phyloP scores from a whole-genome alignment of 1,284 basidiomycete genomes.

The Leccinum pallidistipes region DNA sequence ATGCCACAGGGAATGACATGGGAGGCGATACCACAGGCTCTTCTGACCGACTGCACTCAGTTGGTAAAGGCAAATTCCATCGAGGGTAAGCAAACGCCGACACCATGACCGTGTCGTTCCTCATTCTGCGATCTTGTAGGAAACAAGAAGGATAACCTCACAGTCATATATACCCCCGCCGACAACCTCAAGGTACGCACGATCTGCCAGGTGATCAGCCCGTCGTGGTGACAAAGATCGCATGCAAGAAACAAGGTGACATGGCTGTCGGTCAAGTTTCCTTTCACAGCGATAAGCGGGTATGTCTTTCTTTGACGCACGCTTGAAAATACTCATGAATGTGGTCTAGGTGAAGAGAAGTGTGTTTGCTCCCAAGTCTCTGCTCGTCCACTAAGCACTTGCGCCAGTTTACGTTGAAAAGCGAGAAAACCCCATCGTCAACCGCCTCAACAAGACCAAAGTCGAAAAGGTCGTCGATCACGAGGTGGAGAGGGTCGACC shows the following conservation, averaged over 20 bases:
- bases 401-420: slow-evolving; percentile 74
- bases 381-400: slow-evolving; percentile 5
- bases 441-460: slow-evolving; percentile 95
- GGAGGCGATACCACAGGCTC: slow-evolving; percentile 81
- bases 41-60: slow-evolving; percentile 88
- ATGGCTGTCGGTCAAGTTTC: slow-evolving; percentile 96
- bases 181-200: slow-evolving; percentile 79
- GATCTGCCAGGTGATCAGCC: not conserved
- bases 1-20: slow-evolving; percentile 80
- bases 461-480: slow-evolving; percentile 84
- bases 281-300: slow-evolving; percentile 88
- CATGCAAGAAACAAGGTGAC: slow-evolving; percentile 85
- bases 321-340: not conserved
- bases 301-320: slow-evolving; percentile 32
- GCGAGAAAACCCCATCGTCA: slow-evolving; percentile 89
- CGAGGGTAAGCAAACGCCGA: slow-evolving; percentile 61
- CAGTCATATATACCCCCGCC: slow-evolving; percentile 92
- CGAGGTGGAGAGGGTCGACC: slow-evolving; percentile 83
- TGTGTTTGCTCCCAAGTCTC: slow-evolving; percentile 32
- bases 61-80: slow-evolving; percentile 98
- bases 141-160: slow-evolving; percentile 94
- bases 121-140: slow-evolving; percentile 47
- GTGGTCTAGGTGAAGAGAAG: slow-evolving; percentile 71
- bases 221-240: slow-evolving; percentile 4
- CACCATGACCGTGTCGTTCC: not conserved